phyloP scores from a whole-genome alignment of 148 eudicot genomes.

The Simmondsia chinensis region DNA sequence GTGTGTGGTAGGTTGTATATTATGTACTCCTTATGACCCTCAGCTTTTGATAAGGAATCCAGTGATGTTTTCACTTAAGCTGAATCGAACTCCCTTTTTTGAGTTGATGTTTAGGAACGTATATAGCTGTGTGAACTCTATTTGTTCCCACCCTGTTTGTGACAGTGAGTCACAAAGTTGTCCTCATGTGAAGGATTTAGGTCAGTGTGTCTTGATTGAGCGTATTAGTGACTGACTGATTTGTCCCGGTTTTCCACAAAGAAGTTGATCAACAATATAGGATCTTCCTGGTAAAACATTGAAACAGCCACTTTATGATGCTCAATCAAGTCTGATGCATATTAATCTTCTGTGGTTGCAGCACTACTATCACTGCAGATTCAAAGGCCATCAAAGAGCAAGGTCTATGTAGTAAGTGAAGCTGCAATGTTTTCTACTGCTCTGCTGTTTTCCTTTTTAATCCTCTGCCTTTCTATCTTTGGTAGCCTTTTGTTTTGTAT shows the following conservation, averaged over 20 bases:
- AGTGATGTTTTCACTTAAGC: neutral
- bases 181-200: too few relatives aligned
- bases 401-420: constrained; percentile 13
- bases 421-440: neutral
- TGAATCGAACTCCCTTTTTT: too few relatives aligned
- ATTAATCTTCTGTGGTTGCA: constrained; percentile 15
- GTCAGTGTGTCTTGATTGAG: too few relatives aligned
- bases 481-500: neutral
- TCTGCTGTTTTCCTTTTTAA: neutral
- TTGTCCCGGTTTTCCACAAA: too few relatives aligned
- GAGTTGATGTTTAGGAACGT: too few relatives aligned
- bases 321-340: constrained; percentile 1
- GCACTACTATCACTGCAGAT: constrained; percentile 14
- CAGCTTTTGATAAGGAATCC: neutral
- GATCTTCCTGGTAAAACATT: too few relatives aligned
- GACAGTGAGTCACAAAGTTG: too few relatives aligned
- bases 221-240: too few relatives aligned
- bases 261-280: too few relatives aligned
- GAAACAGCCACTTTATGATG: too few relatives aligned
- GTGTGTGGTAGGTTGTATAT: constrained; percentile 27
- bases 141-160: too few relatives aligned
- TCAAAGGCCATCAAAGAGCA: constrained; percentile 11
- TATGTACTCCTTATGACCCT: neutral
- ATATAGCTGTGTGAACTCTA: too few relatives aligned
- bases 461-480: neutral